Percentiles rank a stretch among this genome's conserved stretches.
Evolutionary conservation across 148 eudicot species (phyloP).

Genomic region (Persicaria maculosa): DNA sequence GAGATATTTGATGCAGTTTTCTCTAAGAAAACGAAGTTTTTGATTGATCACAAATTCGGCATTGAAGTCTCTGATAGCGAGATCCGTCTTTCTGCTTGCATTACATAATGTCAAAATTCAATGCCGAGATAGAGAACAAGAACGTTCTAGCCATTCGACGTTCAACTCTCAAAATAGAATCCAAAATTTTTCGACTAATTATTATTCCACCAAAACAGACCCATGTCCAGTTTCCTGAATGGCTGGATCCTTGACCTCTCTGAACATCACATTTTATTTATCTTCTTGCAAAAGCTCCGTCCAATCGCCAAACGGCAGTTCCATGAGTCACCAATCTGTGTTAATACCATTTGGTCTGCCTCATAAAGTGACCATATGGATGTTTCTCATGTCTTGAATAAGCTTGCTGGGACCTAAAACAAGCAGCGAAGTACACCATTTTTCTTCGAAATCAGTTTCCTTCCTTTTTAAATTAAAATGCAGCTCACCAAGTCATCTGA

Average conservation of each 20-base stretch:
- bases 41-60: background rate
- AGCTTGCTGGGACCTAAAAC: slow-evolving; percentile 6
- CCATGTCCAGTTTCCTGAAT: background rate
- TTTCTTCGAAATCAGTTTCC: background rate
- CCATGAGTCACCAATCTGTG: background rate
- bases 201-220: background rate
- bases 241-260: background rate
- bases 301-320: background rate
- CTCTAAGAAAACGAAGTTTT: background rate
- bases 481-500: background rate
- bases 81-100: background rate
- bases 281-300: background rate
- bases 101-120: slow-evolving; percentile 2
- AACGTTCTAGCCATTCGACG: background rate
- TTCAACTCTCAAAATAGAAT: background rate
- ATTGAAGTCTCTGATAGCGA: background rate
- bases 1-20: too few species aligned
- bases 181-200: background rate
- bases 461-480: background rate
- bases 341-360: background rate
- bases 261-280: background rate
- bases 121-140: background rate
- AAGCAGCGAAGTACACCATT: background rate
- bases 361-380: background rate
- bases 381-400: background rate